phyloP scores from a whole-genome alignment of 305 asterid species.

The Fraxinus platypoda region DNA sequence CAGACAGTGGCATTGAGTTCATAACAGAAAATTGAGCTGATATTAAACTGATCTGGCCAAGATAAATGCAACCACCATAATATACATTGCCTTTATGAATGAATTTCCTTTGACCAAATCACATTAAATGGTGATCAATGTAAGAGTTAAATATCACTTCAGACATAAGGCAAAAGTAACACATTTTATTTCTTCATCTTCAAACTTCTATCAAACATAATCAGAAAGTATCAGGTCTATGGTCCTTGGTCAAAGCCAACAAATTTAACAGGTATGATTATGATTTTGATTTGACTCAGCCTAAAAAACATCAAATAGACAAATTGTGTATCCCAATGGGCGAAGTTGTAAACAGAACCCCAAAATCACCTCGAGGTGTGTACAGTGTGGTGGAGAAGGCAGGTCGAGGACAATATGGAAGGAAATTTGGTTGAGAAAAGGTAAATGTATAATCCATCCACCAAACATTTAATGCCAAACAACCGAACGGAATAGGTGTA shows the following conservation, averaged over 20 bases:
- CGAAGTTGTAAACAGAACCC: neutral
- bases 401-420: neutral
- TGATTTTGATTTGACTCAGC: neutral
- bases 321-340: neutral
- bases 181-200: neutral
- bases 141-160: neutral
- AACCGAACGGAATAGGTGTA: neutral
- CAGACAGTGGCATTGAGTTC: neutral
- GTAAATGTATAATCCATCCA: neutral
- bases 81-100: neutral
- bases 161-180: neutral
- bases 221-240: neutral
- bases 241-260: neutral
- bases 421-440: slow-evolving; percentile 8
- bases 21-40: neutral
- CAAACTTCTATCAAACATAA: neutral
- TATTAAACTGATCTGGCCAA: neutral
- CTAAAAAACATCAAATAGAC: neutral
- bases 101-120: neutral
- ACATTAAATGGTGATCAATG: neutral
- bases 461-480: neutral
- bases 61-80: neutral
- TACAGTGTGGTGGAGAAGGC: neutral
- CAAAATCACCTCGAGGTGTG: neutral
- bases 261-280: neutral